Base-by-base conservation (phyloP, 148 eudicot species). In the Euryodendron excelsum region DNA sequence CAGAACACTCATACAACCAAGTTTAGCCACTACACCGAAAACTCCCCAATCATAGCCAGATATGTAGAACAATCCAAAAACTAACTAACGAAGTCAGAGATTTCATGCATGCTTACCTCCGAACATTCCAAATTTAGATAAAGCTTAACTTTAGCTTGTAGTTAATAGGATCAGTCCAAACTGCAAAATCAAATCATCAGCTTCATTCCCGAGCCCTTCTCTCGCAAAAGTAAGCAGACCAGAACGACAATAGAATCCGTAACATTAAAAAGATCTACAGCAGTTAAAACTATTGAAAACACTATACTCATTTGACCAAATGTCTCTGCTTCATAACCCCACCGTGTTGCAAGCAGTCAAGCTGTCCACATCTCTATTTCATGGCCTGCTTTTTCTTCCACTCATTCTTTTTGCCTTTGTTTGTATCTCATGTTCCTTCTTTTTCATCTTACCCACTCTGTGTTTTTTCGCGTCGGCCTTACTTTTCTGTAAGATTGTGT, bases 381-480 rank as follows among this genome's bases (percentile, higher is more conserved):
- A 28, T 62, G 34, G 37, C 20, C 15, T 5, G 36, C 7, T 63
- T 30, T 30, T 62, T 1, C 71, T 76, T 9, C 79, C 71, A 31
- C 71, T 52, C 23, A 4, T 75, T 75, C 18, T 75, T 28, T 47
- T 63, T 5, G 41, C 78, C 70, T 75, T 55, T 39, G 3, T 76
- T 30, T 76, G 31, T 65, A 45, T 63, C 67, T 76, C 78, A 21
- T 62, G 62, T 18, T 30, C 34, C 70, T 76, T 63, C 30, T 63
- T 76, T 14, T 37, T 76, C 53, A 63, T 64, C 27, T 12, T 47
- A 4, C 79, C 79, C n/a, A 53, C 60, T 64, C 52, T 64, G 60
- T 50, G 55, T 48, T n/a, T 76, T 7, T 18, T 63, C 36, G 36
- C 61, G 39, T 64, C 61, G 28, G 2, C 18, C 50, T 45, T 76